Evolutionary conservation across 331 rosid species (phyloP).

Genomic region (Ulmus americana): DNA sequence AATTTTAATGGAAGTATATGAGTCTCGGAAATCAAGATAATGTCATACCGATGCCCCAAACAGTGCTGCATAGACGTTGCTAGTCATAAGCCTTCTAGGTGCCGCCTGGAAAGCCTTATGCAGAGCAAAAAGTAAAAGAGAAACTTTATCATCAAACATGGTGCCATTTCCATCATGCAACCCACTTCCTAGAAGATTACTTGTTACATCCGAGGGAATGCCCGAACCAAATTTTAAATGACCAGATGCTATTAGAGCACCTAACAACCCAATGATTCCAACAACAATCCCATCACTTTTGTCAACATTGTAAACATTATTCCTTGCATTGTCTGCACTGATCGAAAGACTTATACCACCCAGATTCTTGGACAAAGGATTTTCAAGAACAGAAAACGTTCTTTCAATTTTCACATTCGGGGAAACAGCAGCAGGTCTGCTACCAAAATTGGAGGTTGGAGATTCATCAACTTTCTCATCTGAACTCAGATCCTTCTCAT

Average conservation of each 20-base stretch:
- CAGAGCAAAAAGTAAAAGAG: constrained; percentile 79
- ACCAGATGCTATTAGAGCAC: constrained; percentile 84
- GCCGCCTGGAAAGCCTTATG: constrained; percentile 94
- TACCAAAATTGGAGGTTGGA: constrained; percentile 38
- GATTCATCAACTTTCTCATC: constrained; percentile 43
- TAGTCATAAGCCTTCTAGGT: constrained; percentile 80
- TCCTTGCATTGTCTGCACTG: constrained; percentile 90
- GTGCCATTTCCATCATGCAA: constrained; percentile 66
- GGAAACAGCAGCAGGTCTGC: constrained; percentile 34
- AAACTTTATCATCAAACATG: constrained; percentile 93
- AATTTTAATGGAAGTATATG: neutral
- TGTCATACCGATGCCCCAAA: constrained; percentile 89
- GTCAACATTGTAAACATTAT: constrained; percentile 85
- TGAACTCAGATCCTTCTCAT: constrained; percentile 37
- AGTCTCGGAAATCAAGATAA: constrained; percentile 11
- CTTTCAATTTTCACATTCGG: constrained; percentile 41
- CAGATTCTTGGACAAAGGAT: constrained; percentile 47
- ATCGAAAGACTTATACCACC: constrained; percentile 90
- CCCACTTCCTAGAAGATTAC: constrained; percentile 61
- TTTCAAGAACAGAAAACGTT: constrained; percentile 52
- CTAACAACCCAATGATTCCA: constrained; percentile 73
- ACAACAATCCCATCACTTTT: constrained; percentile 81
- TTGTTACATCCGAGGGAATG: constrained; percentile 48
- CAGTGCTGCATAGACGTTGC: constrained; percentile 70
- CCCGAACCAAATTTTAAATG: constrained; percentile 57